A percentile compares a stretch with the other conserved stretches of the same genome.
Conservation (phyloP, 176 grass and related monocot species). For the Aechmea fasciata region DNA sequence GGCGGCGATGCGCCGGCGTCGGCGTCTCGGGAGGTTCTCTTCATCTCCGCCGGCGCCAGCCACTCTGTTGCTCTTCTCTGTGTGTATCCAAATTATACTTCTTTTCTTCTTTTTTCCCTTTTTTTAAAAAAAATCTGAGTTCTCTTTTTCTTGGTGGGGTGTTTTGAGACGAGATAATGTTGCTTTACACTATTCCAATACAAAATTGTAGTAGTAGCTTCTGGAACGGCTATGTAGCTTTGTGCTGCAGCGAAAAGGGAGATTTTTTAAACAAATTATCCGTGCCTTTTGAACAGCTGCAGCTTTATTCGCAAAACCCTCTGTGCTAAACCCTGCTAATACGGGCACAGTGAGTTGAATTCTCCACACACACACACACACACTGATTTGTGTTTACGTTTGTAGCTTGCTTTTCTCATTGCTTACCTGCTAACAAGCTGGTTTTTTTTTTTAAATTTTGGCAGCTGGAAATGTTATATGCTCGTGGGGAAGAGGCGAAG, state of each 20-base stretch:
- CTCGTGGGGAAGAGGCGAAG: constrained; percentile 96
- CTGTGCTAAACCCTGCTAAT: too few relatives aligned
- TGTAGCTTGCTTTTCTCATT: not conserved
- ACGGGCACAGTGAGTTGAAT: too few relatives aligned
- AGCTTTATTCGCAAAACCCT: too few relatives aligned
- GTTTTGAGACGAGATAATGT: too few relatives aligned
- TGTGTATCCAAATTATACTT: constrained; percentile 4
- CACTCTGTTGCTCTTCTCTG: constrained; percentile 96
- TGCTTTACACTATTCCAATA: too few relatives aligned
- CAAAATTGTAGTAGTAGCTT: too few relatives aligned
- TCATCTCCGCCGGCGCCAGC: constrained; percentile 88
- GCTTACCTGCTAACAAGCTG: not conserved
- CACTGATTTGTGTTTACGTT: not conserved
- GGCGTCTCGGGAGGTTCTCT: constrained; percentile 32
- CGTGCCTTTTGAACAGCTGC: too few relatives aligned
- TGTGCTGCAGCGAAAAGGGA: too few relatives aligned
- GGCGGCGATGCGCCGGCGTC: constrained; percentile 15
- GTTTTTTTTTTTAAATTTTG: not conserved
- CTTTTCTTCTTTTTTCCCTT: too few relatives aligned
- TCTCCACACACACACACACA: not conserved
- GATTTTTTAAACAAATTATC: too few relatives aligned
- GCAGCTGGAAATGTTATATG: constrained; percentile 80
- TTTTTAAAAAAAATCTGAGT: constrained; percentile 6
- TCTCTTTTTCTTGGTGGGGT: not conserved
- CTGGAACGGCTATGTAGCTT: too few relatives aligned